A percentile compares a stretch with the other conserved stretches of the same genome.
Conservation (phyloP, 169 alveolate genomes). For the Plasmodium knowlesi region DNA sequence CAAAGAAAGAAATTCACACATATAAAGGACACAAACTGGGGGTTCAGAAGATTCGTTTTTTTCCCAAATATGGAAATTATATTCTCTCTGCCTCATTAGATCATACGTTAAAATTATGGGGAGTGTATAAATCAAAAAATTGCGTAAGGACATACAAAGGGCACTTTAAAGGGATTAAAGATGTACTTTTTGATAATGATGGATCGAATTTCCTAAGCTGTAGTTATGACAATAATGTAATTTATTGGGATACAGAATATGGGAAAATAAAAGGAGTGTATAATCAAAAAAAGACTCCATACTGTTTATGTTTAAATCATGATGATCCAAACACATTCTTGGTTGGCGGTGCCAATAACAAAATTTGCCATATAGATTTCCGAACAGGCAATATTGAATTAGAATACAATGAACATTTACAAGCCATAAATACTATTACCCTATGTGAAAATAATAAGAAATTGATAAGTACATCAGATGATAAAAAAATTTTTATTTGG, state of each 20-base stretch:
- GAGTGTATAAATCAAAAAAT: conserved; percentile 90
- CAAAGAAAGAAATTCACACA: conserved; percentile 94
- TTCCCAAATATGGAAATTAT: conserved; percentile 95
- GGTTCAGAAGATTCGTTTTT: conserved; percentile 92
- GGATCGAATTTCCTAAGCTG: conserved; percentile 93
- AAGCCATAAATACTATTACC: conserved; percentile 94
- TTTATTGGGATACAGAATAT: conserved; percentile 98
- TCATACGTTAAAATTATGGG: conserved; percentile 95
- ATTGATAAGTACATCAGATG: conserved; percentile 96
- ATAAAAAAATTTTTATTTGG: conserved; percentile 96
- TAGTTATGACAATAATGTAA: conserved; percentile 93
- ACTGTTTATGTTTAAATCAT: conserved; percentile 94
- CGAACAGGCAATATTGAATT: conserved; percentile 91
- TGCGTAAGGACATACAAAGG: conserved; percentile 96
- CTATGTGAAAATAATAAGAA: conserved; percentile 93
- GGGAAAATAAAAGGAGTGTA: conserved; percentile 94
- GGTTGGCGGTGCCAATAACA: conserved; percentile 94
- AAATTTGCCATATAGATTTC: conserved; percentile 92
- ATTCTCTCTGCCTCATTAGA: conserved; percentile 95
- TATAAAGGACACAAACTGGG: conserved; percentile 95
- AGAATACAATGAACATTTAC: conserved; percentile 95
- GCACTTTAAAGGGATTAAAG: conserved; percentile 96
- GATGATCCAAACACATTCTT: conserved; percentile 90
- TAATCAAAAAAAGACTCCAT: conserved; percentile 92
- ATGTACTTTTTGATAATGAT: conserved; percentile 91